Evolutionary conservation across 805 yeast genomes (phyloP), one percentile per base, ranked within the genome.

Genomic region (Candida broadrunensis): DNA sequence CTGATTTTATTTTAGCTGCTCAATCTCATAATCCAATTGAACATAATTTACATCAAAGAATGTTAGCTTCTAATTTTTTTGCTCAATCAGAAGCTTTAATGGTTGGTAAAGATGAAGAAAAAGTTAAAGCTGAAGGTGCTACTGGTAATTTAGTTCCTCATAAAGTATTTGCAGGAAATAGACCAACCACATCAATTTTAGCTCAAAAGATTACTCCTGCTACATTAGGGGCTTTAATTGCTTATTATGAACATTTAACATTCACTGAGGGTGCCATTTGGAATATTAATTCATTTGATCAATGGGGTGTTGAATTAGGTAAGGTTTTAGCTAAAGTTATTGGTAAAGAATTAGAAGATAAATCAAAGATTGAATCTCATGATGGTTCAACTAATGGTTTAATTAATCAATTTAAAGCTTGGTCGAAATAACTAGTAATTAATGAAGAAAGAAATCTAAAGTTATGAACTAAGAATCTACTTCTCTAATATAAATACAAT

Each of bases 301-400:
- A 93, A 77, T 93, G 98, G 96, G 99, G 99, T 71, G 99, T 93
- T 59, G 99, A 93, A 75, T 85, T 93, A 57, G 99, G 99, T 67
- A 93, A 93, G 75, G 95, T 85, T 39, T 81, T 93, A 63, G 99
- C 99, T 62, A 93, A 93, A 83, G 93, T 78, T 44, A 91, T 93
- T 60, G 91, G 95, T 57, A 78, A 78, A 56, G 97, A 93, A 73
- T 81, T 93, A 61, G 86, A 85, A 55, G 79, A 76, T 60, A 56
- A 70, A 23, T 60, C 65, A 35, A 67, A 71, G 41, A 81, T 85
- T 41, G 62, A 71, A 26, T 61, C 80, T 45, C 99, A 93, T 68
- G 99, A 93, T 64, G 83, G 83, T 30, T 86, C 96, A 36, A 93
- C 99, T 55, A 85, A 85, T 63, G 88, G 85, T 50, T 80, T 93